phyloP scores from a whole-genome alignment of 2,329 filamentous ascomycete species.

The Aspergillus sergii region DNA sequence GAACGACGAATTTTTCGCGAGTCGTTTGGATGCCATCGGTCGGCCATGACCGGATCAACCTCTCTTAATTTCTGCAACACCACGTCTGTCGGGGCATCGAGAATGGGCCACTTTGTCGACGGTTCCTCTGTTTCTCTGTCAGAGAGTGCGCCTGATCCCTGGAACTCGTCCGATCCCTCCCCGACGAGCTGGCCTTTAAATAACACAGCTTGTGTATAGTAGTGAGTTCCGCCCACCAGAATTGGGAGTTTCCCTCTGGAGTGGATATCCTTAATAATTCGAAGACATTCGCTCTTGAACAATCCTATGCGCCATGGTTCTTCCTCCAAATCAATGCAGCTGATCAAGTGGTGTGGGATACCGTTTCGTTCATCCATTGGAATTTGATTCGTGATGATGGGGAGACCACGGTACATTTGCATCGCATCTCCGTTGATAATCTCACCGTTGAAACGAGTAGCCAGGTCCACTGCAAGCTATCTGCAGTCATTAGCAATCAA shows the following conservation, averaged over 20 bases:
- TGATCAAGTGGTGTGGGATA: constrained; percentile 85
- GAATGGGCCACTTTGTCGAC: constrained; percentile 64
- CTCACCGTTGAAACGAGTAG: constrained; percentile 81
- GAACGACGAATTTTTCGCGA: constrained; percentile 85
- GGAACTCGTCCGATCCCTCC: constrained; percentile 27
- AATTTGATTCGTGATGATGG: constrained; percentile 95
- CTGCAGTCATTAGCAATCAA: constrained; percentile 30
- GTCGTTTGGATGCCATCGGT: constrained; percentile 92
- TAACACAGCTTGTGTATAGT: constrained; percentile 87
- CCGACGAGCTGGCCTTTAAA: constrained; percentile 72
- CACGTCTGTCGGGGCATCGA: constrained; percentile 70
- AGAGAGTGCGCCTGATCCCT: constrained; percentile 28
- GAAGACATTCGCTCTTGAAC: constrained; percentile 71
- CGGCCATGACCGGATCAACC: constrained; percentile 87
- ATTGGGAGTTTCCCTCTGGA: constrained; percentile 80
- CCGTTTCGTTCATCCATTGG: constrained; percentile 72
- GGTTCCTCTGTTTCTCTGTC: constrained; percentile 19
- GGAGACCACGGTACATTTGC: constrained; percentile 91
- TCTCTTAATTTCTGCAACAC: constrained; percentile 73
- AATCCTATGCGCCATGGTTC: constrained; percentile 80
- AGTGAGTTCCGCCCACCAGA: constrained; percentile 91
- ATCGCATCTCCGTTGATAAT: constrained; percentile 97
- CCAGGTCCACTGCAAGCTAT: constrained; percentile 87
- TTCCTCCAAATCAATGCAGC: constrained; percentile 72
- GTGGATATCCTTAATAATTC: constrained; percentile 75